phyloP scores from a whole-genome alignment of 202 grass and related monocot genomes.

The Setaria viridis region DNA sequence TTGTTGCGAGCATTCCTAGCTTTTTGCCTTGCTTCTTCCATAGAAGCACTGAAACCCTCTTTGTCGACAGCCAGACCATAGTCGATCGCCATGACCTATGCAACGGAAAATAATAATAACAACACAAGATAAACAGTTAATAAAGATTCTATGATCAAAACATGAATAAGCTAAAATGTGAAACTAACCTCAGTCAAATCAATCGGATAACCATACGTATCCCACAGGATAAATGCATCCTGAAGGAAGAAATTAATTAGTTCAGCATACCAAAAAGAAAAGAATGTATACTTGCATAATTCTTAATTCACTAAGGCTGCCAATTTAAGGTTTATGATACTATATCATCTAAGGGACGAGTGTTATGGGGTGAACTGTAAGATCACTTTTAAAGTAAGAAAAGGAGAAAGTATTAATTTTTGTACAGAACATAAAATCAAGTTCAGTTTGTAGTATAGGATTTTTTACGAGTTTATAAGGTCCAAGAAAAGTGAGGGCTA shows the following conservation, averaged over 20 bases:
- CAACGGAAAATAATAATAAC: constrained; percentile 31
- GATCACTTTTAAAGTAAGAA: constrained; percentile 18
- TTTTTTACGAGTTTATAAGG: background rate
- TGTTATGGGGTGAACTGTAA: background rate
- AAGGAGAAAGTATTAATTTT: background rate
- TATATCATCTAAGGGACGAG: constrained; percentile 19
- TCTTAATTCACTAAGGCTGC: constrained; percentile 2
- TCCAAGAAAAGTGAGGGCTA: background rate
- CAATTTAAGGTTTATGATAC: background rate
- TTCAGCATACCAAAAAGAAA: constrained; percentile 25
- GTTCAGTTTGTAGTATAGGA: background rate
- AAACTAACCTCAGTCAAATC: constrained; percentile 95
- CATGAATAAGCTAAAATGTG: background rate
- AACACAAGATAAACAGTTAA: constrained; percentile 28
- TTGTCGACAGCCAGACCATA: constrained; percentile 79
- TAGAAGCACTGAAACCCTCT: constrained; percentile 80
- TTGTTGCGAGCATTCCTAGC: constrained; percentile 92
- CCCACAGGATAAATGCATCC: constrained; percentile 98
- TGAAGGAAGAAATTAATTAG: constrained; percentile 41
- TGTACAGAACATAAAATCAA: constrained; percentile 3
- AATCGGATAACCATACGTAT: constrained; percentile 95
- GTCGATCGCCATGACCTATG: constrained; percentile 92
- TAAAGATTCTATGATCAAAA: constrained; percentile 25
- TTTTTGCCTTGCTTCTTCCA: constrained; percentile 96
- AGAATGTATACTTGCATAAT: constrained; percentile 10